phyloP scores from a whole-genome alignment of 2,329 filamentous ascomycete species.

The Fusarium setosum region DNA sequence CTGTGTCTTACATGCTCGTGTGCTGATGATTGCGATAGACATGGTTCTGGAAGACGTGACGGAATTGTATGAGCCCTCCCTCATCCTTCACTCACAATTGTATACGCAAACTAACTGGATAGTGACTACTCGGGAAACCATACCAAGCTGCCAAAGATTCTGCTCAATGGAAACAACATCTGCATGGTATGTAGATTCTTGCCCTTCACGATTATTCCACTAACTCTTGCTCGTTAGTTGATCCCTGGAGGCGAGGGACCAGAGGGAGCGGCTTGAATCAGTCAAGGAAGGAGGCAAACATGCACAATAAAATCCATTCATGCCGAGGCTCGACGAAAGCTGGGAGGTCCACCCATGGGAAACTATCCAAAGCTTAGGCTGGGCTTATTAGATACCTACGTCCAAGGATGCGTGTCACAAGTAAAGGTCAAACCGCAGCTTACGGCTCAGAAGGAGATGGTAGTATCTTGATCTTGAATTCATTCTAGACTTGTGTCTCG shows the following conservation, averaged over 20 bases:
- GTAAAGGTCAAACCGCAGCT: conserved; percentile 5
- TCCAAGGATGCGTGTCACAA: conserved; percentile 16
- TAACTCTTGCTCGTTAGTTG: conserved; percentile 61
- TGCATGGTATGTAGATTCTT: conserved; percentile 82
- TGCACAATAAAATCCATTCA: conserved; percentile 12
- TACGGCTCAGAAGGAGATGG: conserved; percentile 18
- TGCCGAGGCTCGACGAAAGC: conserved; percentile 2
- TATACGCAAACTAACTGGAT: conserved; percentile 34
- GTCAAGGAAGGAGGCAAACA: conserved; percentile 7
- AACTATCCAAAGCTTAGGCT: background rate
- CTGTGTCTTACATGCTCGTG: background rate
- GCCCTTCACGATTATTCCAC: background rate
- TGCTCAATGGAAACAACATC: conserved; percentile 98
- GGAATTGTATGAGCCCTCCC: conserved; percentile 77
- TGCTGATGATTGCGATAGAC: conserved; percentile 66
- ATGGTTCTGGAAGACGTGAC: conserved; percentile 99
- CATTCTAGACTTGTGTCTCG: conserved; percentile 23
- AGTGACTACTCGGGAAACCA: conserved; percentile 93
- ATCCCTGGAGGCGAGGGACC: conserved; percentile 84
- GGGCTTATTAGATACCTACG: background rate
- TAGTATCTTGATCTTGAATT: conserved; percentile 31
- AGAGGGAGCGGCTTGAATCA: conserved; percentile 44
- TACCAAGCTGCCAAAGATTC: conserved; percentile 91
- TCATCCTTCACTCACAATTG: background rate
- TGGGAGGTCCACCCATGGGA: background rate